Percentiles rank a stretch among this genome's conserved stretches.
Evolutionary conservation across 2,329 filamentous ascomycete genomes (phyloP).

Genomic region (Xylariaceae sp.): DNA sequence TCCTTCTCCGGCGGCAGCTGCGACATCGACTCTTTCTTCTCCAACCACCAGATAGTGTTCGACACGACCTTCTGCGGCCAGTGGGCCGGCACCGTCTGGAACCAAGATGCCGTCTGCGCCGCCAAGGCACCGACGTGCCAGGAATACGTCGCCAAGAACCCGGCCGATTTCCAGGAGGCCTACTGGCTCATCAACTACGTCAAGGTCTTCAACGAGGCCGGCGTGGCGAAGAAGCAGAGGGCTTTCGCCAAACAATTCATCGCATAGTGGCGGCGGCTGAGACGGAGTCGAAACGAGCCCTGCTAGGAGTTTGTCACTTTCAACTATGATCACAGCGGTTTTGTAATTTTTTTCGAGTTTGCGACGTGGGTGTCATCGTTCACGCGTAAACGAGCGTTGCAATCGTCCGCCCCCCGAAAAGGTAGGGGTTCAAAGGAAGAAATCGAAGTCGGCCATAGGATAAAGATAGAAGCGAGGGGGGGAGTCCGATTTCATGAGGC

Average conservation of each 20-base stretch:
- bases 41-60: constrained; percentile 69
- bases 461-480: too few relatives aligned
- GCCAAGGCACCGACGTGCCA: constrained; percentile 60
- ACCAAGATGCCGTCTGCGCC: constrained; percentile 49
- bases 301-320: constrained; percentile 1
- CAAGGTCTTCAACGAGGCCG: constrained; percentile 48
- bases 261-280: constrained; percentile 15
- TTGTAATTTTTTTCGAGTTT: too few relatives aligned
- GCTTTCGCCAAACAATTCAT: constrained; percentile 18
- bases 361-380: too few relatives aligned
- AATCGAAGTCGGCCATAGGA: too few relatives aligned
- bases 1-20: constrained; percentile 64
- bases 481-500: too few relatives aligned
- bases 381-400: too few relatives aligned
- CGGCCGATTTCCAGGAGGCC: constrained; percentile 62
- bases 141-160: constrained; percentile 66
- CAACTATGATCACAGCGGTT: constrained; percentile 4
- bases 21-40: constrained; percentile 65
- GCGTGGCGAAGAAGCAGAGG: constrained; percentile 8
- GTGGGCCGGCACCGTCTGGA: constrained; percentile 75
- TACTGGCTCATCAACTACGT: constrained; percentile 75
- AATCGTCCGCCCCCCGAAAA: too few relatives aligned
- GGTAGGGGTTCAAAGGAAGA: too few relatives aligned
- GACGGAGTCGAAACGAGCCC: constrained; percentile 4
- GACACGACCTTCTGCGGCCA: constrained; percentile 83